These are phyloP conservation scores for Aspergillus funiculosus DNA, from an alignment of 495 filamentous ascomycete species.

Conservation along the genomic window DNA sequence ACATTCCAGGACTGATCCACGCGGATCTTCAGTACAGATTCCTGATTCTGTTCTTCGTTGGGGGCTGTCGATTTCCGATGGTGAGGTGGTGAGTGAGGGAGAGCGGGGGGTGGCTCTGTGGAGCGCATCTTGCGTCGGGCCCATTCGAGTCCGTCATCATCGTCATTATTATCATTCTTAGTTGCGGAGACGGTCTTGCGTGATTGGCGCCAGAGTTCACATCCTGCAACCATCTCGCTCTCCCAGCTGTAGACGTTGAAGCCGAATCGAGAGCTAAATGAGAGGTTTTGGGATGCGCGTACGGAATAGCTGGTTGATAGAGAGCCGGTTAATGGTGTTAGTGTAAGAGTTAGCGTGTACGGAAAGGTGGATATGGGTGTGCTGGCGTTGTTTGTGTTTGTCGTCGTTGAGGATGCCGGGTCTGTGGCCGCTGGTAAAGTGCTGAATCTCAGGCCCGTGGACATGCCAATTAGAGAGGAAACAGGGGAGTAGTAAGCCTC, in stretches of 20 bases:
- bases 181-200: constrained; percentile 25
- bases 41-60: constrained; percentile 56
- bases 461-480: constrained; percentile 83
- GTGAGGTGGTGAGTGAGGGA: constrained; percentile 23
- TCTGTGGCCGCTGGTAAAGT: constrained; percentile 83
- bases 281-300: constrained; percentile 70
- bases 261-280: constrained; percentile 83
- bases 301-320: constrained; percentile 86
- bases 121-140: constrained; percentile 39
- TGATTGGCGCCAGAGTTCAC: constrained; percentile 74
- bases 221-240: constrained; percentile 83
- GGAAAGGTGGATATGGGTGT: constrained; percentile 56
- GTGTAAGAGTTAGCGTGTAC: constrained; percentile 82
- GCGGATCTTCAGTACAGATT: constrained; percentile 84
- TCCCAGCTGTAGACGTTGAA: constrained; percentile 99
- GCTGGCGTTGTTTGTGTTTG: constrained; percentile 14
- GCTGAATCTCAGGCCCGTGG: constrained; percentile 76
- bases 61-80: constrained; percentile 16
- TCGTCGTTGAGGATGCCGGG: constrained; percentile 23
- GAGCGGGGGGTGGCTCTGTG: constrained; percentile 16
- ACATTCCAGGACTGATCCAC: constrained; percentile 80
- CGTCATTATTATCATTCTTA: constrained; percentile 22
- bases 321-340: constrained; percentile 91
- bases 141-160: constrained; percentile 42
- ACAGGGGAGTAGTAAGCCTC: constrained; percentile 91